A percentile compares a stretch with the other conserved stretches of the same genome.
Conservation (phyloP, 163 green algal genomes). For the Chlorella variabilis region DNA sequence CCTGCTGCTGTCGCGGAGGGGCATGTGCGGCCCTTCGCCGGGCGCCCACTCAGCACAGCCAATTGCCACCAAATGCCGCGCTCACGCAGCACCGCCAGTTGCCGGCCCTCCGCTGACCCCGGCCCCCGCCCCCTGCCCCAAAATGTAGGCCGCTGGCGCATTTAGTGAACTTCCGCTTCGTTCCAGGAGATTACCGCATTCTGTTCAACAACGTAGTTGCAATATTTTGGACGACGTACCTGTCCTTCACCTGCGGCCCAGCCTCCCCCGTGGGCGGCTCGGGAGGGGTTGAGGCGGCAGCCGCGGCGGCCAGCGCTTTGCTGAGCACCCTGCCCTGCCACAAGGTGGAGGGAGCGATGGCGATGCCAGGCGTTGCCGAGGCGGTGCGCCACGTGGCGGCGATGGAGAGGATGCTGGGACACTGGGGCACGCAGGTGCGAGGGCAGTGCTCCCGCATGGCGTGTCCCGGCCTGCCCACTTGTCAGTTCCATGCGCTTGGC, state of each 20-base stretch:
- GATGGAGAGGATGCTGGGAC: slow-evolving; percentile 17
- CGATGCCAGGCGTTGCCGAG: background rate
- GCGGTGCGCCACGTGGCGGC: slow-evolving; percentile 24
- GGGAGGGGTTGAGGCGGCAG: background rate
- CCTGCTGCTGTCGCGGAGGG: no score
- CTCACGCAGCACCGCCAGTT: no score
- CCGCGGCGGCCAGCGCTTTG: background rate
- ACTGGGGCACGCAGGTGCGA: slow-evolving; percentile 38
- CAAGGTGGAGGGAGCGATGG: slow-evolving; percentile 2
- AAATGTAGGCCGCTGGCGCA: slow-evolving; percentile 70
- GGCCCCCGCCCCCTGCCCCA: no score
- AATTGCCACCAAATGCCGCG: no score
- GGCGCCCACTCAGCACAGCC: no score
- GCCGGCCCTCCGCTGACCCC: no score
- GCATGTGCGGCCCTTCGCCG: no score
- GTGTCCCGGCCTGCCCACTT: no score
- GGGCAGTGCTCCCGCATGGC: no score
- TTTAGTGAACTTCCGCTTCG: slow-evolving; percentile 76
- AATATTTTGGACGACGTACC: slow-evolving; percentile 40
- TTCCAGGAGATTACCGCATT: slow-evolving; percentile 63
- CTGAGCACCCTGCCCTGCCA: slow-evolving; percentile 25
- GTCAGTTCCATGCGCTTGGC: no score
- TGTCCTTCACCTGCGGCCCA: slow-evolving; percentile 11
- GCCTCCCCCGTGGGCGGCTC: background rate
- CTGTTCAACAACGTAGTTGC: slow-evolving; percentile 64